phyloP scores from a whole-genome alignment of 805 yeast genomes.

The Candida qinlingensis region DNA sequence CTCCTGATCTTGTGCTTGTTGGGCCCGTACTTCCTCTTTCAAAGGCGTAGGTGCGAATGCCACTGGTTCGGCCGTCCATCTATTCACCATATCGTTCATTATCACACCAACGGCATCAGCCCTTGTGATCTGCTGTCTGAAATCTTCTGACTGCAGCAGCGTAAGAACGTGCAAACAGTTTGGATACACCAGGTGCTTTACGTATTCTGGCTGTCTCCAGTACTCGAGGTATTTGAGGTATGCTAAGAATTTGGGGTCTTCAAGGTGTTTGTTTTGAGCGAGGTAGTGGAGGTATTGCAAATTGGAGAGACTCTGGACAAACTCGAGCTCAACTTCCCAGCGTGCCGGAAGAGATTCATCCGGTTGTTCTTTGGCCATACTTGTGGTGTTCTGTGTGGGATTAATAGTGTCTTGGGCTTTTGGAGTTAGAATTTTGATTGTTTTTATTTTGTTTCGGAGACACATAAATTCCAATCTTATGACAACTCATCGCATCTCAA shows the following conservation, averaged over 20 bases:
- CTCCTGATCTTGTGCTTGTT: neutral
- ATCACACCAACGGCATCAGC: slow-evolving; percentile 51
- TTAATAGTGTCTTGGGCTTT: too few species aligned
- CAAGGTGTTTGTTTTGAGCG: slow-evolving; percentile 77
- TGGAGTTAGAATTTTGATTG: neutral
- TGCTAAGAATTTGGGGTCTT: slow-evolving; percentile 64
- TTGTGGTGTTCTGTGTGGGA: neutral
- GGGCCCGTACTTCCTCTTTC: slow-evolving; percentile 3
- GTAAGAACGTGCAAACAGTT: slow-evolving; percentile 77
- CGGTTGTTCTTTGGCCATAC: neutral
- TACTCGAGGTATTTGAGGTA: slow-evolving; percentile 79
- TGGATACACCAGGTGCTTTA: slow-evolving; percentile 73
- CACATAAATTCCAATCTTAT: neutral
- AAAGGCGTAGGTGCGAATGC: slow-evolving; percentile 24
- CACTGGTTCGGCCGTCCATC: slow-evolving; percentile 41
- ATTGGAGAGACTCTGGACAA: slow-evolving; percentile 88
- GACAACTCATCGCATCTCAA: neutral
- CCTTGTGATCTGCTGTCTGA: slow-evolving; percentile 50
- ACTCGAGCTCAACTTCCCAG: slow-evolving; percentile 78
- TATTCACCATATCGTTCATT: slow-evolving; percentile 72
- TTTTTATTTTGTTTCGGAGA: neutral
- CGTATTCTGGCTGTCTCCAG: slow-evolving; percentile 73
- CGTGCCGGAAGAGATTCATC: slow-evolving; percentile 56
- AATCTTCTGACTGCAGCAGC: slow-evolving; percentile 41
- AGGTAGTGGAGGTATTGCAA: slow-evolving; percentile 80